Percentiles rank a stretch among this genome's conserved stretches.
These are phyloP conservation scores for Malassezia sympodialis DNA, from an alignment of 1,284 basidiomycete species.

Conservation along the genomic window DNA sequence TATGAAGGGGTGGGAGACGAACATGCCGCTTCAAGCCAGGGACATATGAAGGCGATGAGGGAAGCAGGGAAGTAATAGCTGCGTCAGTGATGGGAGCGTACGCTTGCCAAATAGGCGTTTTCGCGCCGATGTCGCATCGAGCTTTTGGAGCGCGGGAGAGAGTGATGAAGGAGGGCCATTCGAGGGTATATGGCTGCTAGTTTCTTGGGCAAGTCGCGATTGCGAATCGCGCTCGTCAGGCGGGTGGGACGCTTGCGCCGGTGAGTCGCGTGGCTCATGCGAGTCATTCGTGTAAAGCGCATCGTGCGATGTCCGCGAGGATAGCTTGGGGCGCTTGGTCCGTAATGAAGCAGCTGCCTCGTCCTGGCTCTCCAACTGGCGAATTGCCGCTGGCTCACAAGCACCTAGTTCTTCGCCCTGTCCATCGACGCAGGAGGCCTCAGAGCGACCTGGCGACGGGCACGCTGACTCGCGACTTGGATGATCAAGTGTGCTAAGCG, in stretches of 20 bases:
- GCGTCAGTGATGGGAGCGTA: conserved; percentile 1
- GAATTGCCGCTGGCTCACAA: no score
- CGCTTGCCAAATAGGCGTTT: conserved; percentile 15
- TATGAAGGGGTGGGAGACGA: conserved; percentile 10
- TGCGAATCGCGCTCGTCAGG: background rate
- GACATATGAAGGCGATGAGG: background rate
- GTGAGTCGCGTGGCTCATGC: no score
- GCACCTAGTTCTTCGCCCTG: no score
- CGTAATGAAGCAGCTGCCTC: background rate
- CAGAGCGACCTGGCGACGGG: background rate
- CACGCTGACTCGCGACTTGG: background rate
- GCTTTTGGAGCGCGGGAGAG: background rate
- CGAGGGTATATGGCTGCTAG: background rate
- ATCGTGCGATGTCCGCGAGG: background rate
- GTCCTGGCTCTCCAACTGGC: background rate
- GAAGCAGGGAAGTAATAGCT: background rate
- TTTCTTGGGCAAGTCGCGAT: background rate
- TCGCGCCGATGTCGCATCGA: background rate
- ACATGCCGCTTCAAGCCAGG: conserved; percentile 3
- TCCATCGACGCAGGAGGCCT: no score
- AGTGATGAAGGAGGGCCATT: background rate
- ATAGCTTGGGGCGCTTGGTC: background rate
- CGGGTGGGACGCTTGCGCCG: no score
- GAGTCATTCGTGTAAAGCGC: background rate
- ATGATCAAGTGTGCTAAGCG: background rate